Evolutionary conservation across 306 rosid species (phyloP).

Genomic region (Fragaria vesca): DNA sequence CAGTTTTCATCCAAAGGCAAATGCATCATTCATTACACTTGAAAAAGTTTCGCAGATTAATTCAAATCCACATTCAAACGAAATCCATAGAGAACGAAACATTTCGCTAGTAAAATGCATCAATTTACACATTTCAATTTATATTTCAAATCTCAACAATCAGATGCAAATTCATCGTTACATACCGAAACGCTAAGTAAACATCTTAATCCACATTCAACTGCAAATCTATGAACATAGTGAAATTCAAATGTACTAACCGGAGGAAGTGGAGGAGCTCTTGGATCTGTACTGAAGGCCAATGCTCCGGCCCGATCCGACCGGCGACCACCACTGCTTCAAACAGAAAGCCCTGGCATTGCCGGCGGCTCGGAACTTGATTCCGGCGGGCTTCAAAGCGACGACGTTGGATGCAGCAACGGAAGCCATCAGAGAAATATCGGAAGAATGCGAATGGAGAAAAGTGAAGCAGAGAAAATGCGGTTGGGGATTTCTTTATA

Average conservation of each 20-base stretch:
- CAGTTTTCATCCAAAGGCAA: background rate
- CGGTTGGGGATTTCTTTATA: background rate
- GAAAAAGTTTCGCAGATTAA: background rate
- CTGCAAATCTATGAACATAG: background rate
- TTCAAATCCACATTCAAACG: background rate
- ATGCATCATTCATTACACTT: background rate
- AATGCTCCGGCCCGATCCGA: constrained; percentile 24
- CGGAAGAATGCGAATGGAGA: background rate
- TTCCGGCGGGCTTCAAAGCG: constrained; percentile 40
- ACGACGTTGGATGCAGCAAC: constrained; percentile 57
- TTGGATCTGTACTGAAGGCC: constrained; percentile 49
- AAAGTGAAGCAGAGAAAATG: constrained; percentile 32
- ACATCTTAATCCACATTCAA: background rate
- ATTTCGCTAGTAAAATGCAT: background rate
- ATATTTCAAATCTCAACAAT: background rate
- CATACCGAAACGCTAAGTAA: background rate
- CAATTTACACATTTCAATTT: background rate
- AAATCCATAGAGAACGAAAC: background rate
- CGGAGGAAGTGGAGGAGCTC: constrained; percentile 38
- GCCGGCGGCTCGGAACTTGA: constrained; percentile 25
- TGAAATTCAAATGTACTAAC: constrained; percentile 30
- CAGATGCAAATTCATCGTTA: background rate
- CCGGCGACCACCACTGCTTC: constrained; percentile 55
- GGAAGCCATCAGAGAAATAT: constrained; percentile 55
- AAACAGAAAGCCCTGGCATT: constrained; percentile 32